phyloP scores from a whole-genome alignment of 2,329 filamentous ascomycete genomes.

The Pseudogymnoascus pannorum region DNA sequence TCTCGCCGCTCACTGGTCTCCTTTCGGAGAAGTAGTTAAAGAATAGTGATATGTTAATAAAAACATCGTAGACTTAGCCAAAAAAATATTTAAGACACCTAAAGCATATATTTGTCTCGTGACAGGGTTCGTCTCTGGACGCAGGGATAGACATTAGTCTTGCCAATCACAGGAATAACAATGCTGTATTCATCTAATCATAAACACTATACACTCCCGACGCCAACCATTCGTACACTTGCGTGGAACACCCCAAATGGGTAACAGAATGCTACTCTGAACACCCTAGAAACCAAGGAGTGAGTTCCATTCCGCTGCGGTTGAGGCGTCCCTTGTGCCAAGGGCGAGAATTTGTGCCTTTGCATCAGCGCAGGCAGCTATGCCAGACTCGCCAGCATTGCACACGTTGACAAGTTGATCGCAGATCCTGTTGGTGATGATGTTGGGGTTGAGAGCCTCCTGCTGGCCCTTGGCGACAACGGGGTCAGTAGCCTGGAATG shows the following conservation, averaged over 20 bases:
- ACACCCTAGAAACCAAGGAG: slow-evolving; percentile 30
- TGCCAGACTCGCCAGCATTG: slow-evolving; percentile 52
- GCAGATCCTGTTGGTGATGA: slow-evolving; percentile 66
- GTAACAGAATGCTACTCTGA: neutral
- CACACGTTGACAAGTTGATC: slow-evolving; percentile 63
- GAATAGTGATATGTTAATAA: too few species aligned
- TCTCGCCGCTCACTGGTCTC: too few species aligned
- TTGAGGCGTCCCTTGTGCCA: slow-evolving; percentile 41
- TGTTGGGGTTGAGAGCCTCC: slow-evolving; percentile 64
- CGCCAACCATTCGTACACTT: neutral
- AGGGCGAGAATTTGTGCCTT: slow-evolving; percentile 44
- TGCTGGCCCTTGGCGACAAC: slow-evolving; percentile 53
- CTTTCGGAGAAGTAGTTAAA: too few species aligned
- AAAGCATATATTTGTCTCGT: too few species aligned
- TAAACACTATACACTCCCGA: slow-evolving; percentile 5
- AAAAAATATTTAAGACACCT: too few species aligned
- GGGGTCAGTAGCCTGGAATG: slow-evolving; percentile 60
- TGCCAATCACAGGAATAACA: slow-evolving; percentile 1
- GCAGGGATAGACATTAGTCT: too few species aligned
- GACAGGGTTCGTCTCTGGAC: too few species aligned
- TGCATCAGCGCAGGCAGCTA: slow-evolving; percentile 44
- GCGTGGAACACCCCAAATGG: neutral
- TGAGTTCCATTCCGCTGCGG: slow-evolving; percentile 38
- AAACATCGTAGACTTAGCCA: too few species aligned
- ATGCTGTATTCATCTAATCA: neutral